Conservation (phyloP, 495 filamentous ascomycete genomes). For the Mytilinidion resinicola region DNA sequence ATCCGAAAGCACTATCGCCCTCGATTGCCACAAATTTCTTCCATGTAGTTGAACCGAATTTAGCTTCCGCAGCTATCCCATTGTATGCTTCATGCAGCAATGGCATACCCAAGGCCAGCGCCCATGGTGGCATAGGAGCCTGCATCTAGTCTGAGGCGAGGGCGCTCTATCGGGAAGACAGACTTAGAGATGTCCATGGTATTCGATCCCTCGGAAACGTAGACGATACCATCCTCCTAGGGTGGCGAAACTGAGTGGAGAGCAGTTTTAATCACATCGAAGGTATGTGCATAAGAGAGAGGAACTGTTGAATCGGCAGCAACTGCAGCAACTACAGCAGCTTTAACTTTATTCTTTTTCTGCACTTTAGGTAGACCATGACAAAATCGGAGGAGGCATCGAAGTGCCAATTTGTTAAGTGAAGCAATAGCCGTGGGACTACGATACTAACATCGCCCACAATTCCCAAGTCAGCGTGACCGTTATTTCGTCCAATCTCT, state of each 20-base stretch:
- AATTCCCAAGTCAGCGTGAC: conserved; percentile 44
- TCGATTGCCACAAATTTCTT: conserved; percentile 60
- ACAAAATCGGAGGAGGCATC: conserved; percentile 30
- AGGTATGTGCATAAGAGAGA: conserved; percentile 50
- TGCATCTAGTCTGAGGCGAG: conserved; percentile 56
- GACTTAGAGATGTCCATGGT: conserved; percentile 63
- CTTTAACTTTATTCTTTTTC: conserved; percentile 45
- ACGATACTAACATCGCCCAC: conserved; percentile 51
- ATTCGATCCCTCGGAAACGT: conserved; percentile 61
- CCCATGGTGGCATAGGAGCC: conserved; percentile 65
- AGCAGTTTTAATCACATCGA: conserved; percentile 48
- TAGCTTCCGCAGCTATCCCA: conserved; percentile 25
- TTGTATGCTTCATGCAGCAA: conserved; percentile 59
- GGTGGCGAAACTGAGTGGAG: conserved; percentile 36
- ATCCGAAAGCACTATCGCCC: conserved; percentile 59
- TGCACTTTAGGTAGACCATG: conserved; percentile 36
- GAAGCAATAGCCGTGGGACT: conserved; percentile 41
- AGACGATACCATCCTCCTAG: conserved; percentile 49
- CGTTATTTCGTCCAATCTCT: conserved; percentile 45
- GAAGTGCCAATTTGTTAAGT: conserved; percentile 44
- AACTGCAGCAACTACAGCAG: neutral
- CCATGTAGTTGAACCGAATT: conserved; percentile 21
- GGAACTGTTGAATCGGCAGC: conserved; percentile 26
- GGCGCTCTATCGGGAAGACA: conserved; percentile 52
- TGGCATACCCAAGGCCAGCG: conserved; percentile 58